These are phyloP conservation scores for Millerozyma acaciae DNA, from an alignment of 805 yeast genomes.

Conservation along the genomic window DNA sequence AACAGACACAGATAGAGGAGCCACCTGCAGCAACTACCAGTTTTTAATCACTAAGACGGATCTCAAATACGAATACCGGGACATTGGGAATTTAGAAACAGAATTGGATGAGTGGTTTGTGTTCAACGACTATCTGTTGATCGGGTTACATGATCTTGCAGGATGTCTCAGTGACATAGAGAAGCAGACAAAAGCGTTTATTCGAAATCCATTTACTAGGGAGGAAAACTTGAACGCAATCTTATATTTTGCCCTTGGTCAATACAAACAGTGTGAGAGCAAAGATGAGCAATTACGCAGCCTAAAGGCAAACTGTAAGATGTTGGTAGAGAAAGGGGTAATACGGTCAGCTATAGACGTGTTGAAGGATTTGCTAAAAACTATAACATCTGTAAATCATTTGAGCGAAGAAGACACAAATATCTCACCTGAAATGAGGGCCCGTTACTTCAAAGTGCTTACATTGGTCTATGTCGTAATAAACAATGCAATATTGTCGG, in stretches of 20 bases:
- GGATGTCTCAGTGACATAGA: neutral
- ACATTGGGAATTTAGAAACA: constrained; percentile 20
- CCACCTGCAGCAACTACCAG: constrained; percentile 11
- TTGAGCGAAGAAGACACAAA: no score
- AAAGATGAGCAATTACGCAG: constrained; percentile 13
- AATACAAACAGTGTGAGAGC: constrained; percentile 12
- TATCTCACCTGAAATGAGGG: no score
- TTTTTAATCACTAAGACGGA: constrained; percentile 30
- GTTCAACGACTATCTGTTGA: constrained; percentile 22
- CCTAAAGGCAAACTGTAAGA: constrained; percentile 10
- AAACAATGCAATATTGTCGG: constrained; percentile 16
- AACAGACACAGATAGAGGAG: constrained; percentile 1
- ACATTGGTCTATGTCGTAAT: constrained; percentile 35
- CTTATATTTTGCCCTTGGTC: constrained; percentile 25
- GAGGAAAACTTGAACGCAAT: constrained; percentile 11
- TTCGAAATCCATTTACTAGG: no score
- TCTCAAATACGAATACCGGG: constrained; percentile 27
- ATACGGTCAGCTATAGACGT: neutral
- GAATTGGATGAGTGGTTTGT: constrained; percentile 41
- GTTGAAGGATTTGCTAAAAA: no score
- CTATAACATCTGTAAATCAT: no score
- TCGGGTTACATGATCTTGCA: neutral
- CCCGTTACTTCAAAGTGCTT: constrained; percentile 24
- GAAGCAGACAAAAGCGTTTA: no score
- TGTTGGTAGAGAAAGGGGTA: constrained; percentile 1